These are phyloP conservation scores for Clarireedia monteithiana DNA, from an alignment of 2,329 filamentous ascomycete genomes.

Conservation along the genomic window DNA sequence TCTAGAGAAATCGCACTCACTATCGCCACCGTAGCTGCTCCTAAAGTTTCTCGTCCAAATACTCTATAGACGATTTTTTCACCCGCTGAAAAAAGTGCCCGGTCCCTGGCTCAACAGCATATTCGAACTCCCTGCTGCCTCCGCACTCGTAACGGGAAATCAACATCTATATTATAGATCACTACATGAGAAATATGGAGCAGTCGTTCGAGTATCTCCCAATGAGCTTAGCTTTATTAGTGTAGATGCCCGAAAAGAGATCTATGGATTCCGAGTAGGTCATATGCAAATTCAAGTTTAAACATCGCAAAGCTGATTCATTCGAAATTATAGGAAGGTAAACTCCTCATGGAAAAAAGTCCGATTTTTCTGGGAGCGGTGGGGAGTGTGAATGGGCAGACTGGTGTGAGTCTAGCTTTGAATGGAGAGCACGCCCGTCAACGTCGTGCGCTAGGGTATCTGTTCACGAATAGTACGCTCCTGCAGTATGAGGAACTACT, in stretches of 20 bases:
- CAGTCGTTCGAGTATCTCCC: constrained; percentile 25
- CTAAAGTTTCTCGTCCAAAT: neutral
- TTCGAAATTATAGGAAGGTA: neutral
- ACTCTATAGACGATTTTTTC: neutral
- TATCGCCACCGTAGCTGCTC: neutral
- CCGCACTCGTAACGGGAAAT: neutral
- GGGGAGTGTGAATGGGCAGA: constrained; percentile 1
- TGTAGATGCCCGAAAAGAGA: neutral
- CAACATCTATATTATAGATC: neutral
- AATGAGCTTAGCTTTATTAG: constrained; percentile 26
- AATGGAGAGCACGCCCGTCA: constrained; percentile 20
- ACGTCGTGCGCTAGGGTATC: constrained; percentile 22
- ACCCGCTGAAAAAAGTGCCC: neutral
- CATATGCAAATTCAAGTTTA: neutral
- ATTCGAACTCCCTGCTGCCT: neutral
- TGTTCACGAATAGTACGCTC: constrained; percentile 28
- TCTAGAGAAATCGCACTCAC: neutral
- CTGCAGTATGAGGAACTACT: constrained; percentile 25
- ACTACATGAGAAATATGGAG: constrained; percentile 11
- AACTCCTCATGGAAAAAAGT: constrained; percentile 2
- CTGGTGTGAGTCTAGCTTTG: constrained; percentile 5
- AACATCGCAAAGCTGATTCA: neutral
- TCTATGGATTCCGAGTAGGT: neutral
- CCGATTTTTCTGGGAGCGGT: constrained; percentile 10
- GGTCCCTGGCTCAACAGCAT: neutral